Evolutionary conservation across 2,329 filamentous ascomycete species (phyloP).

Genomic region (Cordyceps tenuipes): DNA sequence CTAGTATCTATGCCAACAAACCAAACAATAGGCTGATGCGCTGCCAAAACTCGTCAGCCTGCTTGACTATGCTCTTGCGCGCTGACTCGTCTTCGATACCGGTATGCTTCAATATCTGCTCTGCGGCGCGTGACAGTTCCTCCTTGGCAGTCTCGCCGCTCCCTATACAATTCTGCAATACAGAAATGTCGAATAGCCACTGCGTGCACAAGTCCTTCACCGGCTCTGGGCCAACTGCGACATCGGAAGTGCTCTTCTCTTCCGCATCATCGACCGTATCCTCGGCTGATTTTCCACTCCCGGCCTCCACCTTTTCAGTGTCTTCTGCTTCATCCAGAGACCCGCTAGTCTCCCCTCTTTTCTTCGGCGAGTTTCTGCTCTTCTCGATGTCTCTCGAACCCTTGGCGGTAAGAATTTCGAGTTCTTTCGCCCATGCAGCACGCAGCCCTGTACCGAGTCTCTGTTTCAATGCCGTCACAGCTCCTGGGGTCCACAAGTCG

Average conservation of each 20-base stretch:
- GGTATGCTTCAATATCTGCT: conserved; percentile 35
- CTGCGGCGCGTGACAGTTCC: conserved; percentile 36
- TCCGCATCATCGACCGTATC: background rate
- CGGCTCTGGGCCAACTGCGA: conserved; percentile 18
- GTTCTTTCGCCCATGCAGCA: conserved; percentile 36
- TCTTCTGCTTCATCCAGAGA: conserved; percentile 13
- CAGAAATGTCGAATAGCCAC: conserved; percentile 51
- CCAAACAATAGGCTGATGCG: conserved; percentile 76
- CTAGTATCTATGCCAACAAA: conserved; percentile 43
- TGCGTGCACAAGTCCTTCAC: conserved; percentile 45
- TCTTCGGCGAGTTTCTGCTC: background rate
- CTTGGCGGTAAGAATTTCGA: conserved; percentile 24
- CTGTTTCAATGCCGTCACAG: conserved; percentile 56
- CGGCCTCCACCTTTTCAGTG: conserved; percentile 8
- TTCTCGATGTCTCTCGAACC: conserved; percentile 13
- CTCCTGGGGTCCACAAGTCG: conserved; percentile 73
- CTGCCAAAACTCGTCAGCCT: conserved; percentile 72
- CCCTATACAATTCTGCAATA: conserved; percentile 41
- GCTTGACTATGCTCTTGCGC: conserved; percentile 49
- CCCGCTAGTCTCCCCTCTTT: conserved; percentile 13
- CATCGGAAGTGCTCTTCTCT: background rate
- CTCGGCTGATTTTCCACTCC: conserved; percentile 10
- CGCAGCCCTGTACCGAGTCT: conserved; percentile 43
- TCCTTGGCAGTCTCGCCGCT: conserved; percentile 19
- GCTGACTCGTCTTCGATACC: conserved; percentile 41